Evolutionary conservation across 129 eudicot species (phyloP).

Genomic region (Lonicera japonica): DNA sequence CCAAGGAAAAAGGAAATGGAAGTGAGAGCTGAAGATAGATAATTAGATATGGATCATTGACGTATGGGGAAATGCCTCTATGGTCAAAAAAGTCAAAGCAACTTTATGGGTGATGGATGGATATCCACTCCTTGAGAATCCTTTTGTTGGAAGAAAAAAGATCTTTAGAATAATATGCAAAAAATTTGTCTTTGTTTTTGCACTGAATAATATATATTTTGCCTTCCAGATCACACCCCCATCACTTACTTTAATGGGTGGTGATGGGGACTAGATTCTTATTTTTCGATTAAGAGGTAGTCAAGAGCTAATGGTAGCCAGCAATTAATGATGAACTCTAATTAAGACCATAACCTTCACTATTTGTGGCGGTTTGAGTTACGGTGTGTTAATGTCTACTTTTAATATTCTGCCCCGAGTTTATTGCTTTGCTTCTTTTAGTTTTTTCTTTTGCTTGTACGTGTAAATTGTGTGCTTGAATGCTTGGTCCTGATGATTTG

Average conservation of each 20-base stretch:
- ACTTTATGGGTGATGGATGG: constrained; percentile 33
- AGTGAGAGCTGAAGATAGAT: constrained; percentile 9
- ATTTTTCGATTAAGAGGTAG: neutral
- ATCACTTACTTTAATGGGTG: neutral
- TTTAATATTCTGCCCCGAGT: neutral
- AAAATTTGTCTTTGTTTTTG: neutral
- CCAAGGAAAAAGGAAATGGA: constrained; percentile 8
- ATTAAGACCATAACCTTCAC: neutral
- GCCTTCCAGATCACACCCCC: neutral
- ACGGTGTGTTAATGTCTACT: neutral
- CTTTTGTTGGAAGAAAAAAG: constrained; percentile 37
- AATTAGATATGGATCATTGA: no score
- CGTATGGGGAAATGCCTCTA: neutral
- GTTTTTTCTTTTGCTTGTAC: no score
- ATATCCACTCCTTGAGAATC: constrained; percentile 45
- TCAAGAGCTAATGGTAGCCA: constrained; percentile 8
- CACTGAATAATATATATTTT: neutral
- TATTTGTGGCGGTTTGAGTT: constrained; percentile 3
- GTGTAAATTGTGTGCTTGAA: no score
- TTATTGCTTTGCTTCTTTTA: no score
- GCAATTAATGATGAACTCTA: constrained; percentile 7
- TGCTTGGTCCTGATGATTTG: no score
- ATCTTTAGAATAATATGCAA: neutral
- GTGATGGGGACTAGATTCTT: constrained; percentile 11
- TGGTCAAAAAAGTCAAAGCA: constrained; percentile 28